A percentile compares a stretch with the other conserved stretches of the same genome.
These are phyloP conservation scores for Trifolium dubium DNA, from an alignment of 306 rosid species.

Conservation along the genomic window DNA sequence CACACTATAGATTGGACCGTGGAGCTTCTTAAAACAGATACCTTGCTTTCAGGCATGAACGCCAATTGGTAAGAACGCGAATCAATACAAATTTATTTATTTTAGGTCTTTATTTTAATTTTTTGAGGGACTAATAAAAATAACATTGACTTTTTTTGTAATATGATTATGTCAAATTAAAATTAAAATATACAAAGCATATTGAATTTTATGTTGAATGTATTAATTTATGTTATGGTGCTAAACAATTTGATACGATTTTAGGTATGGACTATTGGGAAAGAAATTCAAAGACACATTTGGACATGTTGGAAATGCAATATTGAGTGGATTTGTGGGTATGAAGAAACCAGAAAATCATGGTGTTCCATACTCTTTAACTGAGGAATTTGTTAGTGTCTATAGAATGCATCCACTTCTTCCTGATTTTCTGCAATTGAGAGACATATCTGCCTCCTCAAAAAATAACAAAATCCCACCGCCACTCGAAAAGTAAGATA, in stretches of 20 bases:
- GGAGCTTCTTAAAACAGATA: slow-evolving; percentile 73
- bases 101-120: too few relatives aligned
- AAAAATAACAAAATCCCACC: slow-evolving; percentile 58
- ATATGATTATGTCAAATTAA: too few relatives aligned
- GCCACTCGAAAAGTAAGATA: slow-evolving; percentile 44
- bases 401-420: slow-evolving; percentile 65
- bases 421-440: slow-evolving; percentile 48
- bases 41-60: slow-evolving; percentile 61
- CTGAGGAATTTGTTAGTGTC: slow-evolving; percentile 60
- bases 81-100: too few relatives aligned
- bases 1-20: slow-evolving; percentile 79
- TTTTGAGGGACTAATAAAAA: too few relatives aligned
- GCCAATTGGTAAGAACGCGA: slow-evolving; percentile 47
- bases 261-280: slow-evolving; percentile 72
- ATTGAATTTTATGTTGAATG: background rate
- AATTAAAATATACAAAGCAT: background rate
- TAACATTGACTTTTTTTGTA: too few relatives aligned
- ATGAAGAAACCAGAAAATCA: slow-evolving; percentile 54
- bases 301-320: slow-evolving; percentile 60
- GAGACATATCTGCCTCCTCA: slow-evolving; percentile 51
- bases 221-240: background rate
- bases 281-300: slow-evolving; percentile 70
- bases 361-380: slow-evolving; percentile 65
- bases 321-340: slow-evolving; percentile 59
- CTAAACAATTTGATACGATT: background rate